Percentiles rank a stretch among this genome's conserved stretches.
These are phyloP conservation scores for Hyphodiscus hymeniophilus DNA, from an alignment of 495 filamentous ascomycete genomes.

Conservation along the genomic window DNA sequence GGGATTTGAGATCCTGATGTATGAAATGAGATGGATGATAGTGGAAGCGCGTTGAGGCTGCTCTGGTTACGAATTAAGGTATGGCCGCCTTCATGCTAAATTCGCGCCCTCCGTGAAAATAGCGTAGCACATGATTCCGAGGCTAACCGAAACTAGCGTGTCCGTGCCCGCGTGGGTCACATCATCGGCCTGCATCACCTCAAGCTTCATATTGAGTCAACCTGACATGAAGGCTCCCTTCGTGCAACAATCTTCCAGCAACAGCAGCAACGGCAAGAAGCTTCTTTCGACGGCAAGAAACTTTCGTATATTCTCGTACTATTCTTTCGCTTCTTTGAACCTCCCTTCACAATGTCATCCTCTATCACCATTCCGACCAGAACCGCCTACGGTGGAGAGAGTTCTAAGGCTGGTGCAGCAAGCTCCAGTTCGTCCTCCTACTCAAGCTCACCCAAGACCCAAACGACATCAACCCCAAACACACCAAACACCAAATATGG, in stretches of 20 bases:
- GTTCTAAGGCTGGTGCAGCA: slow-evolving; percentile 23
- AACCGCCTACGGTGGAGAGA: slow-evolving; percentile 30
- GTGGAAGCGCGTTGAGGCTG: slow-evolving; percentile 18
- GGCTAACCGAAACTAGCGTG: no score
- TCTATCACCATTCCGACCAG: slow-evolving; percentile 45
- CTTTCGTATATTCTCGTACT: no score
- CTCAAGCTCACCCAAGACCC: slow-evolving; percentile 41
- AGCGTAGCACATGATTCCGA: no score
- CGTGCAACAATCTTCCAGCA: neutral
- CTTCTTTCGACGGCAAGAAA: neutral
- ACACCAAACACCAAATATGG: slow-evolving; percentile 27
- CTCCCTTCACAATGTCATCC: slow-evolving; percentile 31
- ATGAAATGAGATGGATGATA: slow-evolving; percentile 2
- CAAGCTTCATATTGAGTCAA: neutral
- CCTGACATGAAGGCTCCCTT: neutral
- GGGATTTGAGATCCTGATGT: neutral
- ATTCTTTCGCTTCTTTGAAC: no score
- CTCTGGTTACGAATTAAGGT: slow-evolving; percentile 9
- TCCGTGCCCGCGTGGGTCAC: neutral
- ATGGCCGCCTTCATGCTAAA: no score
- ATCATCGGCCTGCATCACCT: neutral
- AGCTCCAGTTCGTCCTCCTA: slow-evolving; percentile 41
- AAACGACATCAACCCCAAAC: slow-evolving; percentile 9
- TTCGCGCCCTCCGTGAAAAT: no score
- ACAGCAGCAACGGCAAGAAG: neutral